Base-by-base conservation (phyloP, 2,329 filamentous ascomycete species). In the Aotearoamyces nothofagi region DNA sequence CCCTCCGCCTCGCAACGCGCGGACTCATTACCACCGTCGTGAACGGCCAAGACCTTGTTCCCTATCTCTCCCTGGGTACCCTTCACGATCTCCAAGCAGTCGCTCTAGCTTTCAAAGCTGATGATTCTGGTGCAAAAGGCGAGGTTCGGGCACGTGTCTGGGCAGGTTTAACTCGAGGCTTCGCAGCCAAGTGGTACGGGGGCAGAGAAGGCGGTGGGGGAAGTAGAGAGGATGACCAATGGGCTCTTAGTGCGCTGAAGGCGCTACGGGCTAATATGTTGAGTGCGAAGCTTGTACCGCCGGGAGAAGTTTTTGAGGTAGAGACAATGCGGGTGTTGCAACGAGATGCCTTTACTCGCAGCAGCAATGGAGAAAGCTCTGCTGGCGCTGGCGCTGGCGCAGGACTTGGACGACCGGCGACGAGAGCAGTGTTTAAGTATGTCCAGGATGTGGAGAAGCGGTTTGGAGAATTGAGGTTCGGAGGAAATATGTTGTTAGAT, bases 11-110 rank as follows among this genome's bases (percentile, higher is more conserved):
- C 33, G 73, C 74, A 8, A 84, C 79, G 0, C 63, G 75, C 9
- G 78, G 77, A 2, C 61, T 86, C 5, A 76, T 86, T 35, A 86
- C 79, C 3, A 82, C 71, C 6, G 62, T 79, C 4, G 66, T 83
- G 8, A 75, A 84, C 41, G 74, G 75, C 11, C 66, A 73, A 44
- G 79, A 86, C 44, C 56, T 84, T 7, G 77, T 86, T 0, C 79
- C 79, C 0, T 72, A 69, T 30, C 61, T 86, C 4, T 83, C 78
- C 0, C 61, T 84, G 0, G 79, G 79, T 3, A 63, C 79, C 1
- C 54, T 86, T 3, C 77, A 82, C 41, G 79, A 86, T 46, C 66
- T 83, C 33, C 78, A 82, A 47, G 70, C 73, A 1, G 63, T 79
- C 1, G 72, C 78, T 1, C 52, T 81, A 0, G 72, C 76, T 1